These are phyloP conservation scores for Colletotrichum abscissum DNA, from an alignment of 2,329 filamentous ascomycete species.

Conservation along the genomic window DNA sequence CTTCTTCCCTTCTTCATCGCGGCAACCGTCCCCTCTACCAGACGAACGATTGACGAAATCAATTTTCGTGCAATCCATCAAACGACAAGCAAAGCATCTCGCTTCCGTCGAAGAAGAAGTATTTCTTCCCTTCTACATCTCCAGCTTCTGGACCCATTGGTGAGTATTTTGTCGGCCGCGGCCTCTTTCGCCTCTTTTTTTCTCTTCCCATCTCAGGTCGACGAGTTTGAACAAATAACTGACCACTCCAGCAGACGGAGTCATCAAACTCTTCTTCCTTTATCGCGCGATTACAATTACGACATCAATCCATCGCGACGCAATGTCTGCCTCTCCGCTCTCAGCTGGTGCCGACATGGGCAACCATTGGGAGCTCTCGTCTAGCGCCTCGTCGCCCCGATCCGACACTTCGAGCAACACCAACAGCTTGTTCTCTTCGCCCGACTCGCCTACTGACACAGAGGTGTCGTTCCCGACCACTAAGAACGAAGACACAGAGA, in stretches of 20 bases:
- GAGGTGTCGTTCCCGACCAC: background rate
- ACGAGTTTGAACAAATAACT: background rate
- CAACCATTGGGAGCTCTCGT: conserved; percentile 6
- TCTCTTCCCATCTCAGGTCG: background rate
- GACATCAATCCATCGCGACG: background rate
- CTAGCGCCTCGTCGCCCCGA: conserved; percentile 9
- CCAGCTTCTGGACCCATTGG: background rate
- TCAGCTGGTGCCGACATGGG: background rate
- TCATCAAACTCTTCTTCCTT: background rate
- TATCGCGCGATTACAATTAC: background rate
- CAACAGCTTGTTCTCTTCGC: conserved; percentile 10
- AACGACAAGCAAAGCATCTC: background rate
- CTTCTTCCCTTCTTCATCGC: conserved; percentile 3
- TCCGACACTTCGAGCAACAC: background rate
- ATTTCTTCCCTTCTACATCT: background rate
- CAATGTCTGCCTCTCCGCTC: conserved; percentile 9
- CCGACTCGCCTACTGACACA: background rate
- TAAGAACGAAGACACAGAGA: too few species aligned
- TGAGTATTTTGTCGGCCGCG: background rate
- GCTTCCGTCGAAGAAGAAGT: background rate
- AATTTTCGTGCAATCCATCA: background rate
- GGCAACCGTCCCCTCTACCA: background rate
- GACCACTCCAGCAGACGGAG: background rate
- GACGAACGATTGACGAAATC: background rate
- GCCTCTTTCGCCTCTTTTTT: background rate